A percentile compares a stretch with the other conserved stretches of the same genome.
phyloP scores from a whole-genome alignment of 768 basidiomycete genomes.

The Boletus bicolor region DNA sequence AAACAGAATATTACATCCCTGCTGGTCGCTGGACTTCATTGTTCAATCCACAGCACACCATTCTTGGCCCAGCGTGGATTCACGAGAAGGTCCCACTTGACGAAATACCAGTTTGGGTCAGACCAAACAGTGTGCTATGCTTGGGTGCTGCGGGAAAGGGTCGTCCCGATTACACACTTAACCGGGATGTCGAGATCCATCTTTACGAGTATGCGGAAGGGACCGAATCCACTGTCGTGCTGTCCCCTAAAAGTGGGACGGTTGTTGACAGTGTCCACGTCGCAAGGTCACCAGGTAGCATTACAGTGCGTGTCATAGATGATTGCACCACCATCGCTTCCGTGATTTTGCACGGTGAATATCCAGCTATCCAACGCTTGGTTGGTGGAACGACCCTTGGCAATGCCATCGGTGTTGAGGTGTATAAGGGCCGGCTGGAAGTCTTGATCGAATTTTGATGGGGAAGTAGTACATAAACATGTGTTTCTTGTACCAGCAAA shows the following conservation, averaged over 20 bases:
- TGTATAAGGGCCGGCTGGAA: constrained; percentile 3
- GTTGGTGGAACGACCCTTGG: constrained; percentile 8
- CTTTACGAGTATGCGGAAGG: constrained; percentile 53
- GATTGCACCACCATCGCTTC: constrained; percentile 7
- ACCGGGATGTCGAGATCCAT: constrained; percentile 43
- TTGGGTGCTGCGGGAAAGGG: constrained; percentile 40
- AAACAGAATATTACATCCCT: constrained; percentile 59
- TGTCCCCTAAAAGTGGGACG: constrained; percentile 8
- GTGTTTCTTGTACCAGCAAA: not conserved
- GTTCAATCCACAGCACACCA: constrained; percentile 50
- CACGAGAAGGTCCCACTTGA: constrained; percentile 60
- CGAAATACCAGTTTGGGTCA: constrained; percentile 65
- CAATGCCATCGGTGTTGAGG: not conserved
- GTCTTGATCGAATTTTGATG: constrained; percentile 10
- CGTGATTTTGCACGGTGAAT: constrained; percentile 15
- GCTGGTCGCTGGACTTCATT: constrained; percentile 60
- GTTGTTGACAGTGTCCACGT: constrained; percentile 5
- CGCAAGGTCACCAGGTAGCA: constrained; percentile 9
- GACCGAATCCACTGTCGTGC: constrained; percentile 20
- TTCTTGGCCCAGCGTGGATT: constrained; percentile 61
- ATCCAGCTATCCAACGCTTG: constrained; percentile 5
- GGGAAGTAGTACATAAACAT: not conserved
- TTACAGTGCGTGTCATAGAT: constrained; percentile 7
- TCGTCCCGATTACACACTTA: constrained; percentile 42
- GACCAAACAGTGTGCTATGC: constrained; percentile 51